These are phyloP conservation scores for Sherardia arvensis DNA, from an alignment of 257 asterid genomes.

Conservation along the genomic window DNA sequence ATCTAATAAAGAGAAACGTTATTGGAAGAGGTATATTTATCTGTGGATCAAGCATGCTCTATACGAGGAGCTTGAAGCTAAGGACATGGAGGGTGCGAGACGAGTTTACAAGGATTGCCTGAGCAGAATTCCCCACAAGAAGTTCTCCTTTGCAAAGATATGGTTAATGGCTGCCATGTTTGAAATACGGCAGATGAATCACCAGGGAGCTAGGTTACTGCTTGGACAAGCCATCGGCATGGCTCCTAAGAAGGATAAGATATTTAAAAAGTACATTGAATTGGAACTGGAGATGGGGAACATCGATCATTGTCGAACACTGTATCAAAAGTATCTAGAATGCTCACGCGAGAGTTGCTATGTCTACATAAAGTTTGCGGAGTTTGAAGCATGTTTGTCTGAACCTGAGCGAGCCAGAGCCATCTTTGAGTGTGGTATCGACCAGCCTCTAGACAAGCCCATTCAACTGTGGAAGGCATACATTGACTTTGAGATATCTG, in stretches of 20 bases:
- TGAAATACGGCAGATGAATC: background rate
- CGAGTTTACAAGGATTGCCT: background rate
- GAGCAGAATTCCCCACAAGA: background rate
- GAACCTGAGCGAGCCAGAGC: background rate
- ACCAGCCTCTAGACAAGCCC: background rate
- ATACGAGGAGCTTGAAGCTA: background rate
- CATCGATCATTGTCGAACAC: background rate
- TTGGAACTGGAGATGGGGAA: background rate
- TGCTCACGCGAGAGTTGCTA: background rate
- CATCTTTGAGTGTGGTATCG: background rate
- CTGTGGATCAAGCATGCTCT: background rate
- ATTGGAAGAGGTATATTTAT: background rate
- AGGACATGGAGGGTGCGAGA: background rate
- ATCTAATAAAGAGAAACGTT: background rate
- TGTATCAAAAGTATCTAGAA: background rate
- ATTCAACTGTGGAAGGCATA: background rate
- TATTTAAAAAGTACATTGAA: background rate
- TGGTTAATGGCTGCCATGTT: background rate
- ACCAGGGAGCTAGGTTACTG: background rate
- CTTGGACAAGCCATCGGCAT: background rate
- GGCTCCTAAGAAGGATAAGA: background rate
- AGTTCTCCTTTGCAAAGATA: background rate
- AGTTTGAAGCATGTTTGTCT: background rate
- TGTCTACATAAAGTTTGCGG: background rate
- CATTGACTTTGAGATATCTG: background rate